Evolutionary conservation across 306 rosid genomes (phyloP).

Genomic region (Sindora glabra): DNA sequence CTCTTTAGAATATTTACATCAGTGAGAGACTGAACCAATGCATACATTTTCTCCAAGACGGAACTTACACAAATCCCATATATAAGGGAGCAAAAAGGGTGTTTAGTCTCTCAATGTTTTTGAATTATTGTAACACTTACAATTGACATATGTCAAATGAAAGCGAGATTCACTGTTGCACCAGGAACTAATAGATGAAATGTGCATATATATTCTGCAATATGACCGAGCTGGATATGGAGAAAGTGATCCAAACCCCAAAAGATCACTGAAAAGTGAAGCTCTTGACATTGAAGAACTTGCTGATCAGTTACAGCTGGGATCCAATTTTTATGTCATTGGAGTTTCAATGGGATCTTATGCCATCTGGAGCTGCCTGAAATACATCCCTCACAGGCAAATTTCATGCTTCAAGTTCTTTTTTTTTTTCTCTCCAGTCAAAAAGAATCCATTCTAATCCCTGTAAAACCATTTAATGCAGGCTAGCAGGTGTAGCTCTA

Average conservation of each 20-base stretch:
- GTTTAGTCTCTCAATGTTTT: too few species aligned
- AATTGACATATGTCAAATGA: constrained; percentile 11
- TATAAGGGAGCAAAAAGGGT: too few species aligned
- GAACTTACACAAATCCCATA: too few species aligned
- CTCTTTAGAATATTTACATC: too few species aligned
- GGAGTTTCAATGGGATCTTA: constrained; percentile 93
- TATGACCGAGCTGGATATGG: too few species aligned
- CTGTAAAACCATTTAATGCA: constrained; percentile 32
- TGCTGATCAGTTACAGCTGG: constrained; percentile 68
- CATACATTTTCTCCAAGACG: too few species aligned
- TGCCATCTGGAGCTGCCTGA: constrained; percentile 84
- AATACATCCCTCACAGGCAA: constrained; percentile 81
- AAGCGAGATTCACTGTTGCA: constrained; percentile 24
- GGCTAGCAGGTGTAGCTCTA: constrained; percentile 78
- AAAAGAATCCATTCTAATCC: neutral
- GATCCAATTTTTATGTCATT: constrained; percentile 64
- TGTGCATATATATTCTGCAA: too few species aligned
- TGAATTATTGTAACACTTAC: too few species aligned
- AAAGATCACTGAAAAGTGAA: constrained; percentile 63
- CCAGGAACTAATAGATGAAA: constrained; percentile 74
- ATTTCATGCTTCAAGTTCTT: constrained; percentile 10
- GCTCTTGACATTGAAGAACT: constrained; percentile 80
- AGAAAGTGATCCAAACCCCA: constrained; percentile 79
- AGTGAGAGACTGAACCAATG: too few species aligned
- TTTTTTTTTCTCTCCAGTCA: neutral